Base-by-base conservation (phyloP, 768 basidiomycete species). In the Chlorophyllum brunneum region DNA sequence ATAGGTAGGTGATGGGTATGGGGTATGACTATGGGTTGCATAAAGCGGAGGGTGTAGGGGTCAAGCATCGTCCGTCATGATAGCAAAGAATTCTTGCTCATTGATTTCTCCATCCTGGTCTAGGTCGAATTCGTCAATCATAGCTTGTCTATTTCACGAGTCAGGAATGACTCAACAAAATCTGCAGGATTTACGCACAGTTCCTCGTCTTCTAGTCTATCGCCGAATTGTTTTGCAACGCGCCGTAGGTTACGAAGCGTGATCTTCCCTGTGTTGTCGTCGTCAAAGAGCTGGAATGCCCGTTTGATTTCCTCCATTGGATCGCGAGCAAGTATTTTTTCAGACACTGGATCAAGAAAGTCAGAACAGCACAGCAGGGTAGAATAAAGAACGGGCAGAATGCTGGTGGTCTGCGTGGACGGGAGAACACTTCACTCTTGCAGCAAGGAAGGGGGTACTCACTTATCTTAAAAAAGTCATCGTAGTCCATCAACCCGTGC, bases 111-210 rank as follows among this genome's bases (percentile, higher is more conserved):
- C 94, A 59, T 99, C 97, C 66, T 93, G 87, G 72, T 99, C 97
- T 22, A 99, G 82, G 69, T 99, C 97, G 65, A 99, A 99, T 70
- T 99, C 97, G 62, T 99, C 97, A 64, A 99, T 99, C 97, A 99
- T 99, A 20, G 97, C 97, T 83, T 98, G 94, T 59, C 95, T 98
- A 59, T 23, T 39, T 31, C 46, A 26, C 26, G 36, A 18, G 45
- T 47, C n/a, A 47, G 15, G 34, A 29, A 10, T 30, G 24, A 40
- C 9, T 39, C 16, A 13, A 24, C 26, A 33, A 13, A 31, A 23
- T 7, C 23, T 4, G 42, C 29, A 36, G 53, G 38, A 22, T 23
- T 20, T 16, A 84, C 94, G 68, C 67, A 98, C 95, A 98, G 74
- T 64, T 98, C 97, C 54, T 98, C 95, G 58, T 98, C 95, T 60